phyloP scores from a whole-genome alignment of 345 rosid species.

The Alliaria petiolata region DNA sequence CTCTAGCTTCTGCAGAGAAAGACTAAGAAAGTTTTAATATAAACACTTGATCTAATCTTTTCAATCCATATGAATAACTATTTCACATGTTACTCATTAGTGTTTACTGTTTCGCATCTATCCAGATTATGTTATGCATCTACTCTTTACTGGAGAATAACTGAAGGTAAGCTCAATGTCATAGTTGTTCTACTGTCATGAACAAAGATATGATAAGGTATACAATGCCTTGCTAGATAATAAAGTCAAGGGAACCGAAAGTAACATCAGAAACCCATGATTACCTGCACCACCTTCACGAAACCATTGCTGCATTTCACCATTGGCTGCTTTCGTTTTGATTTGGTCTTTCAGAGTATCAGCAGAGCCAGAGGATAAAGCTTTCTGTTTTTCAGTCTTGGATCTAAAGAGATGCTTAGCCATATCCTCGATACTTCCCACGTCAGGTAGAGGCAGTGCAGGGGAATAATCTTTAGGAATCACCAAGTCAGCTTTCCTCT shows the following conservation, averaged over 20 bases:
- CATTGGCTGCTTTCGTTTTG: slow-evolving; percentile 65
- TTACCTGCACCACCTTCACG: slow-evolving; percentile 97
- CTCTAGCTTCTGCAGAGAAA: background rate
- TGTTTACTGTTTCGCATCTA: background rate
- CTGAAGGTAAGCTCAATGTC: background rate
- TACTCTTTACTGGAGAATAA: background rate
- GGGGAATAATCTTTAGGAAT: slow-evolving; percentile 46
- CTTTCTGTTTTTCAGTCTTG: slow-evolving; percentile 60
- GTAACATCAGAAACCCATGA: background rate
- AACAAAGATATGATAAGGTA: background rate
- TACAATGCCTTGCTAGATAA: background rate
- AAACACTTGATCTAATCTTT: background rate
- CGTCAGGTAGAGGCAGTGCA: slow-evolving; percentile 59
- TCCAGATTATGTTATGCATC: background rate
- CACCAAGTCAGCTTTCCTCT: slow-evolving; percentile 50
- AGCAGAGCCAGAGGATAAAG: slow-evolving; percentile 64
- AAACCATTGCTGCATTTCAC: slow-evolving; percentile 98
- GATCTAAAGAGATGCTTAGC: slow-evolving; percentile 46
- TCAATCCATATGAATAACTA: too few relatives aligned
- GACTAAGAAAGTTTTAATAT: background rate
- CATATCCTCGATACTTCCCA: slow-evolving; percentile 41
- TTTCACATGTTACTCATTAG: background rate
- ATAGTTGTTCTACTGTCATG: background rate
- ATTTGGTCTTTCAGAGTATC: slow-evolving; percentile 66
- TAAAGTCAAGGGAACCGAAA: background rate